Base-by-base conservation (phyloP, 73 alveolate species). In the Paramecium tetraurelia region DNA sequence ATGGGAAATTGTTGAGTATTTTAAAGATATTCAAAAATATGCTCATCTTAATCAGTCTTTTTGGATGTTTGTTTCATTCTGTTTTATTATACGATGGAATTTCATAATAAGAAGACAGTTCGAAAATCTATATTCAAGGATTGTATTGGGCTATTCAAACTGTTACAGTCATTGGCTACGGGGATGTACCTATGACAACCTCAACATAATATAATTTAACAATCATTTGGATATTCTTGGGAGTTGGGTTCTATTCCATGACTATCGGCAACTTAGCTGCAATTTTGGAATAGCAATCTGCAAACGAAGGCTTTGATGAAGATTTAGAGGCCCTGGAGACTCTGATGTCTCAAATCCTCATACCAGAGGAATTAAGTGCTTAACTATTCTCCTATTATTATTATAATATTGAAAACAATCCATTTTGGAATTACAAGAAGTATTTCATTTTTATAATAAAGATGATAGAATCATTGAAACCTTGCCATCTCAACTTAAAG, bases 101-200 rank as follows among this genome's bases (percentile, higher is more conserved):
- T 5, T 4, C 8, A 10, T 48, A n/a, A 43, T 8, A 80, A 18
- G 90, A 80, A 31, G 10, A 44, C 24, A n/a, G 24, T 9, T 20
- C 3, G 4, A 21, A 44, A 12, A 27, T 93, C 9, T 96, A 72
- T 72, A n/a, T 72, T 12, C 4, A 40, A 12, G 57, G 59, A n/a
- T 20, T 72, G 5, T 72, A 93, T 86, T 96, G 99, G 97, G 95
- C 99, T 31, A 93, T 96, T 14, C 35, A 94, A 18, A 96, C 99
- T 40, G 95, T 96, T 8, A 53, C 93, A 58, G 96, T 97, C 1
- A 96, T 96, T 5, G 99, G 99, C 5, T 96, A 96, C 85, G 99
- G 99, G 1, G 98, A 96, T 87, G 97, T 95, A 80, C 48, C 92
- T 35, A 94, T 95, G 16, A 58, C 87, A 21, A 90, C 95, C 0